Conservation (phyloP, 208 protist genomes). For the Angomonas deanei region DNA sequence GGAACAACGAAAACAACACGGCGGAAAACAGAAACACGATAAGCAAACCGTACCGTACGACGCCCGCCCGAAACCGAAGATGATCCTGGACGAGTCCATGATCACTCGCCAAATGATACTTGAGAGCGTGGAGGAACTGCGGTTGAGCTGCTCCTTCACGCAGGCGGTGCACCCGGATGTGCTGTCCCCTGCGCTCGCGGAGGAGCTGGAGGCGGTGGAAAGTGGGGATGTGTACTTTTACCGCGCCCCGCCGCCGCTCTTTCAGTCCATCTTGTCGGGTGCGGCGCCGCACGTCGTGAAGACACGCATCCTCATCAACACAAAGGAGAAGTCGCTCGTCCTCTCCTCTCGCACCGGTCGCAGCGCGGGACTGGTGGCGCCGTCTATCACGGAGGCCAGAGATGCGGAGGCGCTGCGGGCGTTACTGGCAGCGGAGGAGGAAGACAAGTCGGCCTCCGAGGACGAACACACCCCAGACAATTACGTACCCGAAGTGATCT, state of each 20-base stretch:
- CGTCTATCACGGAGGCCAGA: not conserved
- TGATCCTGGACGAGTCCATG: slow-evolving; percentile 9
- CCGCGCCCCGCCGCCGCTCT: slow-evolving; percentile 13
- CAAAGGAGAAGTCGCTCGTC: not conserved
- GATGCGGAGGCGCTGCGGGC: not conserved
- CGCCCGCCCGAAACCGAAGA: not conserved
- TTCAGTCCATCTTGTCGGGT: slow-evolving; percentile 5
- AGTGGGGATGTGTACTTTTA: slow-evolving; percentile 10
- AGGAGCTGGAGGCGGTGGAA: slow-evolving; percentile 53
- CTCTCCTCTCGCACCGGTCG: not conserved
- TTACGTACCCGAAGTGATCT: slow-evolving; percentile 44
- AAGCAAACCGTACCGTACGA: not conserved
- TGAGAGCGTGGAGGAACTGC: slow-evolving; percentile 32
- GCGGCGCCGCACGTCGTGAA: slow-evolving; percentile 11
- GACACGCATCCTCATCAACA: not conserved
- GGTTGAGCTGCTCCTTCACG: slow-evolving; percentile 62
- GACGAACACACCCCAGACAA: slow-evolving; percentile 27
- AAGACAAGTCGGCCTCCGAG: slow-evolving; percentile 11
- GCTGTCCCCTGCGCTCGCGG: slow-evolving; percentile 31
- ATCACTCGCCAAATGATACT: slow-evolving; percentile 17
- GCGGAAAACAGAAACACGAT: not conserved
- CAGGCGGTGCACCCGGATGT: slow-evolving; percentile 53
- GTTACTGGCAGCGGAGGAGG: slow-evolving; percentile 1
- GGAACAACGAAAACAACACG: not conserved
- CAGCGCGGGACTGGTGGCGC: not conserved